Base-by-base conservation (phyloP, 495 filamentous ascomycete genomes). In the Penicillium maclennaniae region DNA sequence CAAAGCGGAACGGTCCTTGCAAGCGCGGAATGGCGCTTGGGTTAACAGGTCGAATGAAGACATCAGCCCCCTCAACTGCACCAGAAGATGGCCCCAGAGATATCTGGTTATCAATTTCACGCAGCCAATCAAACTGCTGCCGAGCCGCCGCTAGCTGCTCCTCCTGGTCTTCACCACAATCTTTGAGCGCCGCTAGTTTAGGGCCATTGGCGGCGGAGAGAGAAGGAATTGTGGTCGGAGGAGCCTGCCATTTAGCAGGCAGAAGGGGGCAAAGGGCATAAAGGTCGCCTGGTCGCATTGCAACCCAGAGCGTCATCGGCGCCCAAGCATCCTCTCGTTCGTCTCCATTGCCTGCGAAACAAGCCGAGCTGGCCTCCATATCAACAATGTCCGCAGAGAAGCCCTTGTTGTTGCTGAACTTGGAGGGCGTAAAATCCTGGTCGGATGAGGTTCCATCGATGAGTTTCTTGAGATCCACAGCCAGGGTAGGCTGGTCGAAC, bases 251-350 rank as follows among this genome's bases (percentile, higher is more conserved):
- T 59, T 83, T 89, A 14, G 79, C 80, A 5, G 91, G 91, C 25
- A 96, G 70, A 5, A 96, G 77, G 9, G 91, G 91, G 66, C 91
- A 95, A n/a, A 96, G 71, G 7, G 89, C 88, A 58, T 96, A 96
- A 7, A 96, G 79, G 59, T 95, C 91, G 5, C 91, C 91, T 23
- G 87, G 86, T 31, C 76, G 78, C 89, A 95, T 96, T 15, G 88
- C 90, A 41, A 95, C 71, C 90, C 90, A 96, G 16, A 96, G 72
- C 3, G 91, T 95, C 89, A 93, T 95, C 14, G 88, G 78, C 7
- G 88, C 86, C 91, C 91, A 96, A 26, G 85, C 86, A 59, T 88
- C 83, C 46, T 91, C 88, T 26, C 70, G 76, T 34, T 74, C 74
- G 23, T 62, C 70, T 26, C 84, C 86, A 47, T 73, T 83, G 17